Base-by-base conservation (phyloP, 257 asterid genomes). In the Capsicum pubescens region DNA sequence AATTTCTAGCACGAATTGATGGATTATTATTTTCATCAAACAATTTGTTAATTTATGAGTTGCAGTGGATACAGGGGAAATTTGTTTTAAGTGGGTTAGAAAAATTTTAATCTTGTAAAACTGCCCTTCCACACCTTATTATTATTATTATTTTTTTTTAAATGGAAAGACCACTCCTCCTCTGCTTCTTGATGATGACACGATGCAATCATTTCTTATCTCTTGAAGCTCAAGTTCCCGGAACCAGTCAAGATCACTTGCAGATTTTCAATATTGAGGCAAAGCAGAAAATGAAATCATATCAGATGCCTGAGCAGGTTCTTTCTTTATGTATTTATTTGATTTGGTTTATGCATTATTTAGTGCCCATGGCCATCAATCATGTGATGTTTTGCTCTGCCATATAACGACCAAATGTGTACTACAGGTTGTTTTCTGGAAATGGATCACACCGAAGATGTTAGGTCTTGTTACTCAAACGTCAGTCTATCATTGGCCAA, bases 241-340 rank as follows among this genome's bases (percentile, higher is more conserved):
- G 99, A 79, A 95, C 99, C 82, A 92, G 93, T 84, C 98, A 95
- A 84, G 99, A 97, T 86, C 99, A 95, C 90, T 89, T 97, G 86
- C 99, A 97, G 92, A 97, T 97, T 87, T 97, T 97, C 89, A 97
- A 97, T 91, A 97, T 97, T 58, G 99, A 97, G 90, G 94, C 97
- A 57, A 97, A 97, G 85, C 93, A 98, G 82, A 97, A 97, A 88
- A 89, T 97, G 57, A 97, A 97, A 88, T 93, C 99, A 7, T 90
- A 95, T 89, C 98, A 93, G 92, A 97, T 97, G 99, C 98, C 99
- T 81, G 99, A 97, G 93, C 98, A 93, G 99, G 99, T 92, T 86
- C 82, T 79, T 15, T 4, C 55, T 86, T 71, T 26, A 61, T 64
- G 55, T 46, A n/a, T 8, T 77, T 52, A 48, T 21, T 7, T 8